phyloP scores from a whole-genome alignment of 2,329 filamentous ascomycete genomes.

The Cladorrhinum sp. region DNA sequence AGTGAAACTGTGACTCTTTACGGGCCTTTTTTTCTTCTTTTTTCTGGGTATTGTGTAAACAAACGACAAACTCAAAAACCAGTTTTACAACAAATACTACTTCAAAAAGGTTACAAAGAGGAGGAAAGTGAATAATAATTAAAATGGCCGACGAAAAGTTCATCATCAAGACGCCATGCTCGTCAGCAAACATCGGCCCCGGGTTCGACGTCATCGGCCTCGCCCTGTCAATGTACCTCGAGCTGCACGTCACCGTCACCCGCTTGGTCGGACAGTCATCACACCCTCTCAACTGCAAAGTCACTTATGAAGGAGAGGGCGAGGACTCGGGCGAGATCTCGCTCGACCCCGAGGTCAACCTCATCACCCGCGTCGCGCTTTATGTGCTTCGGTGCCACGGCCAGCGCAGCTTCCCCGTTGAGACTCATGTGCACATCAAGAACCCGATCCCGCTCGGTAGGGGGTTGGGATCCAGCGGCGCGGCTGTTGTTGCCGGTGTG shows the following conservation, averaged over 20 bases:
- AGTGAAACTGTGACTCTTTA: too few species aligned
- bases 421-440: slow-evolving; percentile 90
- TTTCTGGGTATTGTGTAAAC: neutral
- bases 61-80: neutral
- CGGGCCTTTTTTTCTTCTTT: too few species aligned
- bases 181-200: slow-evolving; percentile 94
- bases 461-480: slow-evolving; percentile 91
- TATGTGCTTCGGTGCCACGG: slow-evolving; percentile 93
- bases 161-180: slow-evolving; percentile 80
- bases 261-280: slow-evolving; percentile 51
- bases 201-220: slow-evolving; percentile 98
- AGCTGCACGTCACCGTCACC: slow-evolving; percentile 78
- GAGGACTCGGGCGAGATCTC: slow-evolving; percentile 70
- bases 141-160: slow-evolving; percentile 49
- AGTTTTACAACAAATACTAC: neutral
- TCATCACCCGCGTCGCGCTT: slow-evolving; percentile 89
- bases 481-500: slow-evolving; percentile 94
- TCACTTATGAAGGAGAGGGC: slow-evolving; percentile 86
- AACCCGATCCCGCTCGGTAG: slow-evolving; percentile 93
- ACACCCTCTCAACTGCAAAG: slow-evolving; percentile 74
- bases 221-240: slow-evolving; percentile 89
- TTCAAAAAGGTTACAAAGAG: neutral
- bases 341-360: slow-evolving; percentile 79
- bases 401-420: slow-evolving; percentile 75
- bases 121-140: neutral